Evolutionary conservation across 169 alveolate species (phyloP).

Genomic region (Plasmodium billcollinsi): DNA sequence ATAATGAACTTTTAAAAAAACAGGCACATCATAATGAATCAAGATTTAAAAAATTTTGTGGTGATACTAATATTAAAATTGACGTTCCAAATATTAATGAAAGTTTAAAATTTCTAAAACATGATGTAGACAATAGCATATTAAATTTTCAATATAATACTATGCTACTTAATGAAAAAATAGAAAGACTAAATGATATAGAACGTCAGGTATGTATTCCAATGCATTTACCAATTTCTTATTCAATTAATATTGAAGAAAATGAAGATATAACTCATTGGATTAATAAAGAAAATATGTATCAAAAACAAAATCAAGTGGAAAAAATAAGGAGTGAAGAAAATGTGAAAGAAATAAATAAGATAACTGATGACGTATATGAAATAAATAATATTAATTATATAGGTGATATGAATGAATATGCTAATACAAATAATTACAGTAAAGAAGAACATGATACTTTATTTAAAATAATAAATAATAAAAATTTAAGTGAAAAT

Average conservation of each 20-base stretch:
- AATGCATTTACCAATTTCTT: slow-evolving; percentile 37
- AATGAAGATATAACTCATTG: slow-evolving; percentile 41
- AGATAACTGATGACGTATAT: background rate
- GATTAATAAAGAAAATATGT: slow-evolving; percentile 24
- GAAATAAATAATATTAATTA: background rate
- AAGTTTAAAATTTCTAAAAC: slow-evolving; percentile 39
- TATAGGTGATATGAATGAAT: background rate
- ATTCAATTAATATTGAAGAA: slow-evolving; percentile 45
- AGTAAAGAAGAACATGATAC: background rate
- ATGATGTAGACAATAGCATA: slow-evolving; percentile 54
- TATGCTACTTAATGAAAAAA: slow-evolving; percentile 47
- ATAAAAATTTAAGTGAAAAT: slow-evolving; percentile 23
- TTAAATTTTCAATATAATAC: slow-evolving; percentile 35
- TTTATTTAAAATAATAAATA: background rate
- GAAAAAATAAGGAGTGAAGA: too few species aligned
- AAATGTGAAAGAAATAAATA: too few species aligned
- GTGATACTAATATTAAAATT: slow-evolving; percentile 36
- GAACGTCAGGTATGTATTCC: slow-evolving; percentile 58
- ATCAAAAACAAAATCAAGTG: background rate
- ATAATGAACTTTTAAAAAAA: slow-evolving; percentile 23
- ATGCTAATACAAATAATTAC: background rate
- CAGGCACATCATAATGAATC: slow-evolving; percentile 40
- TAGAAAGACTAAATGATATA: slow-evolving; percentile 43
- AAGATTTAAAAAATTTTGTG: slow-evolving; percentile 47
- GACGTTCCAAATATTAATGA: slow-evolving; percentile 43